These are phyloP conservation scores for Bondarzewia mesenterica DNA, from an alignment of 1,284 basidiomycete genomes.

Conservation along the genomic window DNA sequence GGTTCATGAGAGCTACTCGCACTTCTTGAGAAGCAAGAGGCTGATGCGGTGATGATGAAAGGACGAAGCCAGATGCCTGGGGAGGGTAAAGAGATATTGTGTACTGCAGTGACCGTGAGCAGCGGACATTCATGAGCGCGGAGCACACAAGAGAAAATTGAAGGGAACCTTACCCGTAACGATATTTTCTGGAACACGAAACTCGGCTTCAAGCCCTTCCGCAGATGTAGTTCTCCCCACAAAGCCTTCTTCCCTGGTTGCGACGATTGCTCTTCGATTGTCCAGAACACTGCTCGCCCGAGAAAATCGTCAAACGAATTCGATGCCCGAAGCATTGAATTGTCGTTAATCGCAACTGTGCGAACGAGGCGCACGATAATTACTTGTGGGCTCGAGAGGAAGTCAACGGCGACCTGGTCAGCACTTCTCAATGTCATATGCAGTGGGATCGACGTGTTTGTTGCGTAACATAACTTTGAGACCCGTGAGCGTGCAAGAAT, in stretches of 20 bases:
- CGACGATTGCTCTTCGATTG: conserved; percentile 22
- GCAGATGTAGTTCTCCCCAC: conserved; percentile 44
- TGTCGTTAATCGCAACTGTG: conserved; percentile 32
- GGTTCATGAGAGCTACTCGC: conserved; percentile 32
- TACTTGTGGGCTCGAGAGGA: conserved; percentile 29
- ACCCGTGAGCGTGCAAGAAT: neutral
- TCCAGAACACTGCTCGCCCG: conserved; percentile 43
- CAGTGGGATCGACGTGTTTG: conserved; percentile 42
- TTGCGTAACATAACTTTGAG: conserved; percentile 36
- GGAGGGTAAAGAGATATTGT: conserved; percentile 35
- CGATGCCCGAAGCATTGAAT: conserved; percentile 31
- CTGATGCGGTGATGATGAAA: conserved; percentile 16
- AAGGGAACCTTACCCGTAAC: conserved; percentile 30
- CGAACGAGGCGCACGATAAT: conserved; percentile 24
- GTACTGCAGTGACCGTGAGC: conserved; percentile 34
- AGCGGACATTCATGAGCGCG: conserved; percentile 4
- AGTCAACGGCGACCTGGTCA: conserved; percentile 40
- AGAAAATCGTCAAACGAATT: conserved; percentile 36
- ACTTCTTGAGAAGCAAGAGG: conserved; percentile 35
- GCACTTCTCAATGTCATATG: conserved; percentile 32
- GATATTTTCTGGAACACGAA: conserved; percentile 47
- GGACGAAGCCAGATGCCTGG: conserved; percentile 36
- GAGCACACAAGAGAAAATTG: conserved; percentile 8
- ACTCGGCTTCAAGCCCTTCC: conserved; percentile 37
- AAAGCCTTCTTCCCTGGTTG: conserved; percentile 17